These are phyloP conservation scores for Candida khao-thaluensis DNA, from an alignment of 805 yeast species.

Conservation along the genomic window DNA sequence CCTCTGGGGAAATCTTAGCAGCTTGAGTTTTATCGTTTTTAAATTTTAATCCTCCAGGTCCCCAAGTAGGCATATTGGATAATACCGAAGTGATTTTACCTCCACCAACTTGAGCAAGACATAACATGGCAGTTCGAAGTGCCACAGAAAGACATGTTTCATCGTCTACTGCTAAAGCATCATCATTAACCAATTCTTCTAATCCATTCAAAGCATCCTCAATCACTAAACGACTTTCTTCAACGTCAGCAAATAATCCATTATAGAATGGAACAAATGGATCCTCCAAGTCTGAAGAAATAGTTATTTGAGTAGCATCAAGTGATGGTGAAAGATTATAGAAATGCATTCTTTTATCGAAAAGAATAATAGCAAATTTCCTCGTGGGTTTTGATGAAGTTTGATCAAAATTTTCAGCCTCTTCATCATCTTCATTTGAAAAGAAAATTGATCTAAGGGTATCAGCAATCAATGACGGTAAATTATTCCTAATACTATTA, in stretches of 20 bases:
- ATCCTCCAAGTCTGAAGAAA: constrained; percentile 69
- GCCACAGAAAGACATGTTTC: constrained; percentile 84
- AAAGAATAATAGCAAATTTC: constrained; percentile 71
- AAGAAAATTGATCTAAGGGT: constrained; percentile 58
- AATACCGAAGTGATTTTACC: constrained; percentile 78
- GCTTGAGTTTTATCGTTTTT: constrained; percentile 41
- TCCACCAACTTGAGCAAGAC: constrained; percentile 66
- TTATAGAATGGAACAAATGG: constrained; percentile 77
- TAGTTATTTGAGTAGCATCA: constrained; percentile 55
- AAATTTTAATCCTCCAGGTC: constrained; percentile 66
- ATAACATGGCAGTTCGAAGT: constrained; percentile 60
- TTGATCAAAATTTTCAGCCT: constrained; percentile 18
- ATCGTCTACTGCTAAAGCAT: constrained; percentile 35
- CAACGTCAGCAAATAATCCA: constrained; percentile 81
- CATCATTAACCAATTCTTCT: constrained; percentile 43
- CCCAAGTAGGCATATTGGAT: constrained; percentile 72
- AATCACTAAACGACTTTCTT: constrained; percentile 59
- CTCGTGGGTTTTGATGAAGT: background rate
- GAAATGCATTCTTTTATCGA: constrained; percentile 69
- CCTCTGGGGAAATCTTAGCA: constrained; percentile 40
- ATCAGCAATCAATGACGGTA: constrained; percentile 64
- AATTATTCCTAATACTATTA: constrained; percentile 55
- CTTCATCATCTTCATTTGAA: constrained; percentile 12
- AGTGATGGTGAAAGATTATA: constrained; percentile 61
- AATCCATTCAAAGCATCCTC: constrained; percentile 65